A percentile compares a stretch with the other conserved stretches of the same genome.
Conservation (phyloP, 1,139 yeast species). For the Lodderomyces metapsilosis region DNA sequence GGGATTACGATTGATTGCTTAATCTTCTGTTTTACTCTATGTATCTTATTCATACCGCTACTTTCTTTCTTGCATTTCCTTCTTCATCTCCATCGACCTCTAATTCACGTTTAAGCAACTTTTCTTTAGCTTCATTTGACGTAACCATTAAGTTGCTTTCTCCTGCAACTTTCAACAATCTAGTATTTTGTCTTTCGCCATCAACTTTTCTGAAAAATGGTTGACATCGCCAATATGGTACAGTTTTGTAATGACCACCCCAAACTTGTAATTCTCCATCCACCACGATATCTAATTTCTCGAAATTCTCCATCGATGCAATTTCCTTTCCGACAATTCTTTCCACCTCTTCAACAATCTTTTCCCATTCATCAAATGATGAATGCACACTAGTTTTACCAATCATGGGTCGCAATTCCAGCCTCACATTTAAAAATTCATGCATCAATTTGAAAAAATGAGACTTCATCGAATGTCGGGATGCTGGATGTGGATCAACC, state of each 20-base stretch:
- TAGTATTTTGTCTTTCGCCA: slow-evolving; percentile 54
- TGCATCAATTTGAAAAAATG: slow-evolving; percentile 87
- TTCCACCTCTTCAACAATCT: slow-evolving; percentile 68
- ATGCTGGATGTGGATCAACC: slow-evolving; percentile 64
- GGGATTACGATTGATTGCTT: no score
- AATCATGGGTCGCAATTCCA: slow-evolving; percentile 72
- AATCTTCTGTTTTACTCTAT: no score
- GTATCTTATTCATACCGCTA: background rate
- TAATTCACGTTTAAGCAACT: slow-evolving; percentile 4
- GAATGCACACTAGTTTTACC: slow-evolving; percentile 55
- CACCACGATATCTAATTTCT: slow-evolving; percentile 48
- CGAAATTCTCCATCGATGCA: slow-evolving; percentile 41
- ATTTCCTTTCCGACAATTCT: slow-evolving; percentile 54
- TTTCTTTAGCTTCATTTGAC: slow-evolving; percentile 5
- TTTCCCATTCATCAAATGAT: slow-evolving; percentile 61
- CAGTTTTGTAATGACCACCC: slow-evolving; percentile 78
- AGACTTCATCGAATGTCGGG: slow-evolving; percentile 82
- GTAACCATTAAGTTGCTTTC: slow-evolving; percentile 13
- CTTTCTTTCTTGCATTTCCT: slow-evolving; percentile 2
- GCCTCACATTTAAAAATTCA: slow-evolving; percentile 70
- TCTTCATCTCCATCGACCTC: slow-evolving; percentile 4
- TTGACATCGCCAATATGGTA: slow-evolving; percentile 98
- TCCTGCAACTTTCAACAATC: slow-evolving; percentile 44
- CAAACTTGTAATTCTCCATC: slow-evolving; percentile 59
- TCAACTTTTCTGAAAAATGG: slow-evolving; percentile 88